Conservation (phyloP, 768 basidiomycete genomes). For the Pluteus cervinus region DNA sequence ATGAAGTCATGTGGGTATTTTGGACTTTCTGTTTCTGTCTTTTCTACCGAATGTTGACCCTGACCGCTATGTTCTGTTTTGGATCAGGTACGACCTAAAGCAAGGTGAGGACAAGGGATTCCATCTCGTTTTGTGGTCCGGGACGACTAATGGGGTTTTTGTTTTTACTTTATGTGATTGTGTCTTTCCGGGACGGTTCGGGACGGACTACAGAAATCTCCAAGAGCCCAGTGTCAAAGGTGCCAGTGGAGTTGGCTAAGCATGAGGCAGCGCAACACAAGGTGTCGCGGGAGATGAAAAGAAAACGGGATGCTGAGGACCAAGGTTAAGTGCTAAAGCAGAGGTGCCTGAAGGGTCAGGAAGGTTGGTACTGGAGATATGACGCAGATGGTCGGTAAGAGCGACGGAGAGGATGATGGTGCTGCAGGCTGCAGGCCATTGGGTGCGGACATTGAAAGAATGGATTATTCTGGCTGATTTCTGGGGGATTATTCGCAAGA, state of each 20-base stretch:
- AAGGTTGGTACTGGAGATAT: background rate
- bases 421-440: too few species aligned
- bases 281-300: conserved; percentile 92
- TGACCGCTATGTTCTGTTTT: conserved; percentile 10
- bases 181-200: too few species aligned
- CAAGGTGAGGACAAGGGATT: conserved; percentile 55
- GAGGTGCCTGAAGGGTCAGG: background rate
- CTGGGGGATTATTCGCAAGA: too few species aligned
- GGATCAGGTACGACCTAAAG: conserved; percentile 86
- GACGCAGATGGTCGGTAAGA: too few species aligned
- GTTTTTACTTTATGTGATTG: conserved; percentile 6
- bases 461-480: too few species aligned
- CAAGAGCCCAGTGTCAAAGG: conserved; percentile 90
- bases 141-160: background rate
- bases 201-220: conserved; percentile 63
- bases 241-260: conserved; percentile 80
- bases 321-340: background rate
- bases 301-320: conserved; percentile 74
- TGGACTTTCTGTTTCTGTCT: conserved; percentile 11
- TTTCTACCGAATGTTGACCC: conserved; percentile 9
- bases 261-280: conserved; percentile 91
- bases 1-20: conserved; percentile 85
- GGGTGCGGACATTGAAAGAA: too few species aligned
- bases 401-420: too few species aligned
- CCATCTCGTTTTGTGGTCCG: background rate